Evolutionary conservation across 1,139 yeast genomes (phyloP).

Genomic region (Suhomyces taliae): DNA sequence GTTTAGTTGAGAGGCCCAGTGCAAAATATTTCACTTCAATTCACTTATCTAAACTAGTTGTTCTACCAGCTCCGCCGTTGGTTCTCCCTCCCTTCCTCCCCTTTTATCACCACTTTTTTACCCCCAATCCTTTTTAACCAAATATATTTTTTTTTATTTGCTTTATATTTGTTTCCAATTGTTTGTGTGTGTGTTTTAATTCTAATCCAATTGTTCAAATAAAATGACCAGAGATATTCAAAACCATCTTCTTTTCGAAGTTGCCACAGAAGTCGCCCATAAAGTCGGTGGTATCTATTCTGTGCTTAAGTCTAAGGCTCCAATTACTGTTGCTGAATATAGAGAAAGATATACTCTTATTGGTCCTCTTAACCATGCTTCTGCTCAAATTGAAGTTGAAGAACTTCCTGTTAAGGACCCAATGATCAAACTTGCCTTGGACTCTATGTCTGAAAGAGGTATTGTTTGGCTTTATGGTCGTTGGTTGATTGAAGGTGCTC

Average conservation of each 20-base stretch:
- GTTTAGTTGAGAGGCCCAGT: no score
- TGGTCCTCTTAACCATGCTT: slow-evolving; percentile 80
- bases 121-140: background rate
- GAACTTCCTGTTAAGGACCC: slow-evolving; percentile 72
- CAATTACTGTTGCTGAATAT: slow-evolving; percentile 93
- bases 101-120: background rate
- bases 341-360: slow-evolving; percentile 81
- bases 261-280: slow-evolving; percentile 97
- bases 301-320: slow-evolving; percentile 94
- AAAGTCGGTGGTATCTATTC: slow-evolving; percentile 98
- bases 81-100: background rate
- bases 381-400: slow-evolving; percentile 93
- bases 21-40: no score
- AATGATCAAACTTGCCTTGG: slow-evolving; percentile 59
- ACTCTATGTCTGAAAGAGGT: slow-evolving; percentile 79
- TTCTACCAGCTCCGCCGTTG: background rate
- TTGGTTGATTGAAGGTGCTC: slow-evolving; percentile 98
- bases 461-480: slow-evolving; percentile 84
- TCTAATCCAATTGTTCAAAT: background rate
- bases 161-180: background rate
- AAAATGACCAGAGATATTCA: slow-evolving; percentile 71
- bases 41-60: no score
- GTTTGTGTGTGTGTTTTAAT: background rate
- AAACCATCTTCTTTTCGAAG: slow-evolving; percentile 86
- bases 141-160: background rate